Conservation (phyloP, 2,329 filamentous ascomycete species). For the Endoconidiophora polonica region DNA sequence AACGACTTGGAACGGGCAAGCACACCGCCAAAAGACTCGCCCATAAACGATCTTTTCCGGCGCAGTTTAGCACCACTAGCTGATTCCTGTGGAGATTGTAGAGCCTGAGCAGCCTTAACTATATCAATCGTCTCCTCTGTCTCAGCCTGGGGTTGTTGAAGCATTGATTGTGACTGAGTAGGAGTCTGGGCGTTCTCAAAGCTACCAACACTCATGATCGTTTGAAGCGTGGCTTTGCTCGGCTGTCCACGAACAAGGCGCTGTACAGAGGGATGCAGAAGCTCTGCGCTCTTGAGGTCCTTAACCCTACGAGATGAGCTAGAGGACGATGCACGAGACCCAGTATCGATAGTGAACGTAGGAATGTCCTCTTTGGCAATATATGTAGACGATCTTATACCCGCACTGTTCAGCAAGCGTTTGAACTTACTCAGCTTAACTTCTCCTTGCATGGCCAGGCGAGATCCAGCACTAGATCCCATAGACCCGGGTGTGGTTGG, state of each 20-base stretch:
- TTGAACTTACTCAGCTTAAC: conserved; percentile 23
- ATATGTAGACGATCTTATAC: conserved; percentile 14
- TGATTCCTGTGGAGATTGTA: neutral
- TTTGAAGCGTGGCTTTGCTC: conserved; percentile 32
- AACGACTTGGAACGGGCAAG: conserved; percentile 2
- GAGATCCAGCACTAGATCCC: neutral
- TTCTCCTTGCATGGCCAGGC: neutral
- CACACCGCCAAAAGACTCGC: conserved; percentile 4
- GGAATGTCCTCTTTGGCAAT: conserved; percentile 11
- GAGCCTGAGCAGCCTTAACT: neutral
- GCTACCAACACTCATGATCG: conserved; percentile 34
- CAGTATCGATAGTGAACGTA: conserved; percentile 21
- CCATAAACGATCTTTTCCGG: conserved; percentile 12
- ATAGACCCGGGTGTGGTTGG: neutral
- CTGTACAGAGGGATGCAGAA: conserved; percentile 17
- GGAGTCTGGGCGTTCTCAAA: conserved; percentile 19
- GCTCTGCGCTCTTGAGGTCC: conserved; percentile 23
- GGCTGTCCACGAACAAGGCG: conserved; percentile 24
- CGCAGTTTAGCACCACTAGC: conserved; percentile 8
- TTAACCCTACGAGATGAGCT: conserved; percentile 15
- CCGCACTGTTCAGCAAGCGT: conserved; percentile 23
- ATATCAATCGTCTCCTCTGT: neutral
- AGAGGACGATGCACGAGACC: conserved; percentile 17
- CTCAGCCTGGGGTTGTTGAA: conserved; percentile 13
- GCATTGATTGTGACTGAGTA: conserved; percentile 12